Evolutionary conservation across 1,139 yeast genomes (phyloP).

Genomic region (Geotrichum aggregatum): DNA sequence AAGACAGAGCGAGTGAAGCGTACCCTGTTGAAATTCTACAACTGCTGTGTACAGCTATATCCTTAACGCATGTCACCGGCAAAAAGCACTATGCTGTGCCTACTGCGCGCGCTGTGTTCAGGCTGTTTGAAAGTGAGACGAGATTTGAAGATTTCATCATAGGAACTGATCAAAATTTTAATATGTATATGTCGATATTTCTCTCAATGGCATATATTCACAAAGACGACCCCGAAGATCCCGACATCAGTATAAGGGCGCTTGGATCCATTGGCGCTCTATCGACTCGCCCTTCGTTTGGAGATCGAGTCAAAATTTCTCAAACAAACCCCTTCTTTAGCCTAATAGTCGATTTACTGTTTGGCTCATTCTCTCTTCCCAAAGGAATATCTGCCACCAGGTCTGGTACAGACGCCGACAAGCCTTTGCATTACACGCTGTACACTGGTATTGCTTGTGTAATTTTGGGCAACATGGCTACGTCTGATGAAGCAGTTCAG

Average conservation of each 20-base stretch:
- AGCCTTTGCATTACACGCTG: neutral
- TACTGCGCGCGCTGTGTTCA: neutral
- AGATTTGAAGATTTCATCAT: neutral
- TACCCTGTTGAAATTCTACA: neutral
- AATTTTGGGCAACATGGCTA: slow-evolving; percentile 27
- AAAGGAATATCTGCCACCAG: neutral
- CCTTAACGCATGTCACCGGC: neutral
- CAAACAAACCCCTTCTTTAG: neutral
- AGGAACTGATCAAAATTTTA: neutral
- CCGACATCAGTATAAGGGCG: neutral
- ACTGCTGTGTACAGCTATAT: neutral
- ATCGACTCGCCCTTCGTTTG: neutral
- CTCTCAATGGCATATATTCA: neutral
- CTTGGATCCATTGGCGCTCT: slow-evolving; percentile 2
- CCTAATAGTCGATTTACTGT: neutral
- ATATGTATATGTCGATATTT: neutral
- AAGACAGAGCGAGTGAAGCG: neutral
- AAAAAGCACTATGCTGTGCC: neutral
- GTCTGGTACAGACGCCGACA: neutral
- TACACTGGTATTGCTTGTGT: slow-evolving; percentile 23
- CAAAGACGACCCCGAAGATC: neutral
- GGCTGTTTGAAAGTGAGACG: neutral
- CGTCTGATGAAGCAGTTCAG: slow-evolving; percentile 19
- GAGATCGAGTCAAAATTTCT: neutral
- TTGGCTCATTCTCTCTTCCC: neutral